Evolutionary conservation across 192 early-diverging fungal species (phyloP).

Genomic region (Physocladia obscura): DNA sequence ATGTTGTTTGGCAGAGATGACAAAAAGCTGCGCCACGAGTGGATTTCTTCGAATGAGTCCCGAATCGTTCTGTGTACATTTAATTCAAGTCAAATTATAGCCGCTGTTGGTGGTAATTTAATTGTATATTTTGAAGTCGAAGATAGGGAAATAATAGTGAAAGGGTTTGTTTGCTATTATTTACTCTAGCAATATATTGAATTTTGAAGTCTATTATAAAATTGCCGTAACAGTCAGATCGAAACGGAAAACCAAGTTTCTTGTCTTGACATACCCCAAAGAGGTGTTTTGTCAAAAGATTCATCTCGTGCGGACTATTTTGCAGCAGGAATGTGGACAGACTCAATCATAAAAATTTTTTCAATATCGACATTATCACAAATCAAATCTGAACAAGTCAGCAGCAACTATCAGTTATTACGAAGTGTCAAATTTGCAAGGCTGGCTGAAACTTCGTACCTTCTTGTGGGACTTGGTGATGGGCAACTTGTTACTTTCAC

Average conservation of each 20-base stretch:
- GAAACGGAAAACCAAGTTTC: conserved; percentile 69
- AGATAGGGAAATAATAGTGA: conserved; percentile 34
- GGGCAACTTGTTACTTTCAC: conserved; percentile 76
- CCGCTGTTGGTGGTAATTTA: conserved; percentile 54
- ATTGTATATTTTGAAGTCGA: conserved; percentile 63
- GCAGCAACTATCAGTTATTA: conserved; percentile 57
- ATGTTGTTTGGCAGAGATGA: conserved; percentile 28
- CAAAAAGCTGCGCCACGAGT: conserved; percentile 40
- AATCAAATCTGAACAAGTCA: neutral
- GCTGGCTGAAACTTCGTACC: conserved; percentile 67
- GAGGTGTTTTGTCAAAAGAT: conserved; percentile 35
- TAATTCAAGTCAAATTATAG: conserved; percentile 52
- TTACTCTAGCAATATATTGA: neutral
- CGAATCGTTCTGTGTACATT: conserved; percentile 61
- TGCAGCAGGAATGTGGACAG: conserved; percentile 74
- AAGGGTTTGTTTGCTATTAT: conserved; percentile 40
- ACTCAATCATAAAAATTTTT: conserved; percentile 61
- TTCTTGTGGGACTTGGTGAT: conserved; percentile 82
- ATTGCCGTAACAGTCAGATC: conserved; percentile 23
- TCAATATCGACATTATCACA: neutral
- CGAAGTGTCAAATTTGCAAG: conserved; percentile 59
- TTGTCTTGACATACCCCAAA: conserved; percentile 71
- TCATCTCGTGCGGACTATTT: conserved; percentile 33
- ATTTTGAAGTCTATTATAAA: conserved; percentile 4
- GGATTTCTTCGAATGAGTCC: conserved; percentile 46